Conservation (phyloP, 2,329 filamentous ascomycete species). For the Chrysosporium queenslandicum region DNA sequence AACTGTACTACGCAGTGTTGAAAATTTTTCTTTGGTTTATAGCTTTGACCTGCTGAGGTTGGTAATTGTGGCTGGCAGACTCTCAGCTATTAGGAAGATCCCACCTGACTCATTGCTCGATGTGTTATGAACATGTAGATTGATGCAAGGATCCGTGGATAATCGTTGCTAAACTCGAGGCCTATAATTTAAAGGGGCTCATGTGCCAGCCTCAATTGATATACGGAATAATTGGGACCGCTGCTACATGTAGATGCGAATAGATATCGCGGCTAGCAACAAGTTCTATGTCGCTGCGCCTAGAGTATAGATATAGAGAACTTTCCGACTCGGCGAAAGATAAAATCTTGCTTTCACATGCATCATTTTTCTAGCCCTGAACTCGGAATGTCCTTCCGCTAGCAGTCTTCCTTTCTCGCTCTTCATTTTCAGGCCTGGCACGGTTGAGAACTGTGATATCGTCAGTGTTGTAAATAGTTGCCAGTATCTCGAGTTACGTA, state of each 20-base stretch:
- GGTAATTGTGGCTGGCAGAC: neutral
- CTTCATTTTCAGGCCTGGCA: slow-evolving; percentile 88
- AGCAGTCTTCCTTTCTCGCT: slow-evolving; percentile 96
- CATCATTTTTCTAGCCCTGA: slow-evolving; percentile 34
- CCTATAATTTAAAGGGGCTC: too few species aligned
- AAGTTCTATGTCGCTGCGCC: neutral
- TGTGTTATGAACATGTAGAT: neutral
- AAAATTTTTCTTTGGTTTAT: neutral
- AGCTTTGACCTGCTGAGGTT: neutral
- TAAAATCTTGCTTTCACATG: neutral
- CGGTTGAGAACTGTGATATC: slow-evolving; percentile 68
- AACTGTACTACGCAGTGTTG: neutral
- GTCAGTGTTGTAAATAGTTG: too few species aligned
- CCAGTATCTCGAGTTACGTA: too few species aligned
- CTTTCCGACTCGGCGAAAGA: neutral
- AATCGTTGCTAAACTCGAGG: too few species aligned
- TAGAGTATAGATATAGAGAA: neutral
- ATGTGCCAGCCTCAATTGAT: neutral
- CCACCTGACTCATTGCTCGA: neutral
- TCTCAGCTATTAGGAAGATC: neutral
- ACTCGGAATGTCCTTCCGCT: slow-evolving; percentile 84
- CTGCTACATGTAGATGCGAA: neutral
- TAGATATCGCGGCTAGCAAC: neutral
- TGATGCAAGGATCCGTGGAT: too few species aligned
- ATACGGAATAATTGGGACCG: neutral